A percentile compares a stretch with the other conserved stretches of the same genome.
Conservation (phyloP, 176 grass and related monocot species). For the Typha latifolia region DNA sequence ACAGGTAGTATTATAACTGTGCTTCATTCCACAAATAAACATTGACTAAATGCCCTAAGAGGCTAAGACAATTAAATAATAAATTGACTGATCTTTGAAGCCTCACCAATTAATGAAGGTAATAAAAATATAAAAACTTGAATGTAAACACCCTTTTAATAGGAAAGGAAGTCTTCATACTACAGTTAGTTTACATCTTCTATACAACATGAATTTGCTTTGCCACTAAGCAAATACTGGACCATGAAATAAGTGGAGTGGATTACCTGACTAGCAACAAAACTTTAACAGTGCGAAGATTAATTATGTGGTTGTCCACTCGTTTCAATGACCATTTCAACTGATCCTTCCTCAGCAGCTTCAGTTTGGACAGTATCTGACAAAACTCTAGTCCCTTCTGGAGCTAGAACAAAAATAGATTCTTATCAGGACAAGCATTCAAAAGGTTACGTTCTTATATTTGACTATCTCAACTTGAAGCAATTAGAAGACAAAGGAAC, state of each 20-base stretch:
- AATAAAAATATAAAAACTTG: not conserved
- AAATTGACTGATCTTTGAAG: not conserved
- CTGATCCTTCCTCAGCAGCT: not conserved
- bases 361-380: not conserved
- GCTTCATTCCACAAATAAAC: not conserved
- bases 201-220: conserved; percentile 6
- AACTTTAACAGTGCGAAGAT: not conserved
- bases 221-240: not conserved
- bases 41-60: not conserved
- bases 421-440: not conserved
- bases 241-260: not conserved
- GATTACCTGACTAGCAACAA: not conserved
- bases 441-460: not conserved
- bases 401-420: not conserved
- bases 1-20: not conserved
- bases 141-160: not conserved
- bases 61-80: not conserved
- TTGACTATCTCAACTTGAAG: not conserved
- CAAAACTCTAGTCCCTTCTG: not conserved
- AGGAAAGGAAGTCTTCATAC: not conserved
- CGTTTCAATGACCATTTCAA: not conserved
- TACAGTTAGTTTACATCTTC: conserved; percentile 1
- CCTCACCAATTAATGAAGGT: not conserved
- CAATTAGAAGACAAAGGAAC: not conserved
- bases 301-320: not conserved